Conservation (phyloP, 2,329 filamentous ascomycete genomes). For the Trichoderma aggressivum region DNA sequence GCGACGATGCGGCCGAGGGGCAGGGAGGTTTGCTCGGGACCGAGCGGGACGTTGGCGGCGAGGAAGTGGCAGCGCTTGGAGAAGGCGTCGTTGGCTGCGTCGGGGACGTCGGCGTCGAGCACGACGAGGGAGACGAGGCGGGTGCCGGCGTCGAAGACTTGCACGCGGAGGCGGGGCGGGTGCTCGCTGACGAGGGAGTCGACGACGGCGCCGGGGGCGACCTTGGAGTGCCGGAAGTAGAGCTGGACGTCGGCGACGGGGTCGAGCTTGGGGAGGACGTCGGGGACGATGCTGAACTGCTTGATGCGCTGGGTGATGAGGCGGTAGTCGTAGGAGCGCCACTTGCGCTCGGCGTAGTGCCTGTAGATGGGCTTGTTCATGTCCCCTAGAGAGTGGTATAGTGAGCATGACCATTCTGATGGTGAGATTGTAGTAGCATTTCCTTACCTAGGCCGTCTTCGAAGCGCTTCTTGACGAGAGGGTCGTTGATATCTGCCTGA, state of each 20-base stretch:
- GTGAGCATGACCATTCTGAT: neutral
- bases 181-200: slow-evolving; percentile 69
- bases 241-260: slow-evolving; percentile 77
- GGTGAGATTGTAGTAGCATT: neutral
- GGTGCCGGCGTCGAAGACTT: slow-evolving; percentile 78
- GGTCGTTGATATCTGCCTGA: slow-evolving; percentile 90
- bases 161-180: slow-evolving; percentile 73
- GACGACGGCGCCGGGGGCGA: slow-evolving; percentile 76
- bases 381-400: slow-evolving; percentile 60
- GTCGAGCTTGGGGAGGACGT: slow-evolving; percentile 77
- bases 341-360: slow-evolving; percentile 80
- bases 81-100: slow-evolving; percentile 71
- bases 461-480: slow-evolving; percentile 85
- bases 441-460: slow-evolving; percentile 79
- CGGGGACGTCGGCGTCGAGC: slow-evolving; percentile 86
- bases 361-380: slow-evolving; percentile 97
- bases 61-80: slow-evolving; percentile 82
- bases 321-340: slow-evolving; percentile 76
- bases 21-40: slow-evolving; percentile 54
- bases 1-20: slow-evolving; percentile 61
- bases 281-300: slow-evolving; percentile 84
- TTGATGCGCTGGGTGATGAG: slow-evolving; percentile 80
- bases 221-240: slow-evolving; percentile 67
- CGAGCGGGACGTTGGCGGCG: slow-evolving; percentile 61
- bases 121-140: slow-evolving; percentile 82